Conservation (phyloP, 495 filamentous ascomycete species). For the Parathielavia appendiculata region DNA sequence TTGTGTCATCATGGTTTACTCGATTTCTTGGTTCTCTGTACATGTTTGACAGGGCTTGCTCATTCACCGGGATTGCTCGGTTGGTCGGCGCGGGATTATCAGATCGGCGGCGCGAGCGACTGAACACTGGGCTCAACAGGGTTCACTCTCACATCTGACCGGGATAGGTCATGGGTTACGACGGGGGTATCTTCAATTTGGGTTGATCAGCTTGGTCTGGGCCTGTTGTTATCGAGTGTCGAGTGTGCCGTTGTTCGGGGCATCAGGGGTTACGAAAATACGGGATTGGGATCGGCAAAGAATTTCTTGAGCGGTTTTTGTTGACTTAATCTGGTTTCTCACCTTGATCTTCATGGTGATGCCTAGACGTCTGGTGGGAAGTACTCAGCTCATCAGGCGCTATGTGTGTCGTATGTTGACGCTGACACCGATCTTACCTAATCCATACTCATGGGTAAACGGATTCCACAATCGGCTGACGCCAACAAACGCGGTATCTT, state of each 20-base stretch:
- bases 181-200: not conserved
- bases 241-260: not conserved
- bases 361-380: too few relatives aligned
- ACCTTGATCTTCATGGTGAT: too few relatives aligned
- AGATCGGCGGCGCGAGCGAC: conserved; percentile 2
- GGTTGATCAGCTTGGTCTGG: not conserved
- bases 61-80: not conserved
- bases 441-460: too few relatives aligned
- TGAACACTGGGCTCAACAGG: not conserved
- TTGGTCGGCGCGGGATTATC: not conserved
- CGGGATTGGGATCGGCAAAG: not conserved
- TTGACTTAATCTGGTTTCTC: too few relatives aligned
- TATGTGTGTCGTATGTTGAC: too few relatives aligned
- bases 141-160: not conserved
- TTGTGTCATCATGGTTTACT: not conserved
- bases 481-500: not conserved
- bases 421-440: too few relatives aligned
- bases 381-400: too few relatives aligned
- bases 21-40: not conserved
- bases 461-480: too few relatives aligned
- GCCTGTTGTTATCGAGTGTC: not conserved
- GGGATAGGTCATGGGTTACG: not conserved
- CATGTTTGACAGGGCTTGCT: not conserved
- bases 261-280: not conserved
- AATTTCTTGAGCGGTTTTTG: too few relatives aligned